Conservation (phyloP, 306 rosid species). For the Inga oerstediana region DNA sequence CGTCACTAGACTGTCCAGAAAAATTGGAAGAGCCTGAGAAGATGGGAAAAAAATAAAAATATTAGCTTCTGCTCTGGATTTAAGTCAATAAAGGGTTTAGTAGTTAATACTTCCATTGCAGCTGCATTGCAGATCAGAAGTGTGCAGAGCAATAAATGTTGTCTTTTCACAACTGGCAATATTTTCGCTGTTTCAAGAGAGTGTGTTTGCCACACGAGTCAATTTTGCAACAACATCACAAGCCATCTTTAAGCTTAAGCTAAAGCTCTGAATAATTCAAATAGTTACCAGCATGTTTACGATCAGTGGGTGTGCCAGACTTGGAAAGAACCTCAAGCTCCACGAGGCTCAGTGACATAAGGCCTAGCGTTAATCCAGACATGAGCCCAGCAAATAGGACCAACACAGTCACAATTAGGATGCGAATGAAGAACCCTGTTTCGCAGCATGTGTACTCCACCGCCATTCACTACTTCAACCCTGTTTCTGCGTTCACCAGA, state of each 20-base stretch:
- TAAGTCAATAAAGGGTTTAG: background rate
- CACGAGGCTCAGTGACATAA: slow-evolving; percentile 53
- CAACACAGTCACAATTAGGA: slow-evolving; percentile 27
- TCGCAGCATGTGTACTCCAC: slow-evolving; percentile 48
- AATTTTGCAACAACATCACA: background rate
- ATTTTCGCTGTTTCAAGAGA: slow-evolving; percentile 37
- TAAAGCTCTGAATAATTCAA: background rate
- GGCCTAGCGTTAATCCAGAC: slow-evolving; percentile 55
- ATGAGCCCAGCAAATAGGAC: slow-evolving; percentile 49
- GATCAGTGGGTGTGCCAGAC: slow-evolving; percentile 51
- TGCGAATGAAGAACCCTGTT: slow-evolving; percentile 38
- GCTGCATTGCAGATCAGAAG: slow-evolving; percentile 54
- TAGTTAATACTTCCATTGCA: slow-evolving; percentile 44
- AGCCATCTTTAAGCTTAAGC: background rate
- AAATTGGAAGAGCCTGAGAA: slow-evolving; percentile 52
- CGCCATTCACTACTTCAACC: slow-evolving; percentile 31
- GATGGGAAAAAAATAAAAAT: background rate
- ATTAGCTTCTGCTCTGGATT: background rate
- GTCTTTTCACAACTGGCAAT: slow-evolving; percentile 54
- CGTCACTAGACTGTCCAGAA: slow-evolving; percentile 54
- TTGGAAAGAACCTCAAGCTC: slow-evolving; percentile 54
- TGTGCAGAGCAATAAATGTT: slow-evolving; percentile 55
- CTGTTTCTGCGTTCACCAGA: background rate
- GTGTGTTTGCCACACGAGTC: background rate
- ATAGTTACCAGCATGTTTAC: slow-evolving; percentile 46